Evolutionary conservation across 371 early-diverging fungal species (phyloP), one percentile per base, ranked within the genome.

Genomic region (Batkoa obscura): DNA sequence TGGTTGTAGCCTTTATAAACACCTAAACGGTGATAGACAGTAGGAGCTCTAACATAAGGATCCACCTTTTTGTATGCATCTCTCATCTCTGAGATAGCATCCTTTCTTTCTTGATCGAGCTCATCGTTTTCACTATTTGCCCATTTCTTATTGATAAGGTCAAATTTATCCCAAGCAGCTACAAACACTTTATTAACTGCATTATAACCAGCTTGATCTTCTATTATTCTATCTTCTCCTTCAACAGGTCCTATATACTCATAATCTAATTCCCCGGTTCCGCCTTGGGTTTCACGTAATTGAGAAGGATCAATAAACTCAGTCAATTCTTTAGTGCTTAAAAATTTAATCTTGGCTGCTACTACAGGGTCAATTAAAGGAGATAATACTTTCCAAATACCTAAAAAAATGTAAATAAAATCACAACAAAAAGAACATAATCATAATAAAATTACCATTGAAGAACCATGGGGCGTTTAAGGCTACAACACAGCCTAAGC

Each of bases 391-490:
- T 72, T 79, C 82, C 83, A 90, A 13, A 84, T 77, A 63, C 88
- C 84, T 57, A 80, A 75, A 68, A 90, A 91, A 53, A 87, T 74
- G 76, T 86, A 83, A 10, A 93, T 90, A 0, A 89, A 90, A 57
- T 2, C 33, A 15, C 9, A 6, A 46, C 4, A 38, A 8, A 46
- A 30, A 5, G 23, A 30, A 33, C 34, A 53, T 30, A 39, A 2
- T 39, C 31, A 1, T 32, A 3, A 23, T n/a, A 13, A 17, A 38
- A 23, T 35, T 46, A 63, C 88, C 83, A 53, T 78, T 75, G 68
- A 93, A 92, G 50, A 89, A 74, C 80, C 89, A 85, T 10, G 94
- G 93, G 0, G 91, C 91, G 55, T 81, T 81, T 59, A 90, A 82
- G 39, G 92, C 76, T 15, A 84, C 64, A 37, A 78, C 73, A 1